These are phyloP conservation scores for Myriosclerotinia duriaeana DNA, from an alignment of 2,329 filamentous ascomycete genomes.

Conservation along the genomic window DNA sequence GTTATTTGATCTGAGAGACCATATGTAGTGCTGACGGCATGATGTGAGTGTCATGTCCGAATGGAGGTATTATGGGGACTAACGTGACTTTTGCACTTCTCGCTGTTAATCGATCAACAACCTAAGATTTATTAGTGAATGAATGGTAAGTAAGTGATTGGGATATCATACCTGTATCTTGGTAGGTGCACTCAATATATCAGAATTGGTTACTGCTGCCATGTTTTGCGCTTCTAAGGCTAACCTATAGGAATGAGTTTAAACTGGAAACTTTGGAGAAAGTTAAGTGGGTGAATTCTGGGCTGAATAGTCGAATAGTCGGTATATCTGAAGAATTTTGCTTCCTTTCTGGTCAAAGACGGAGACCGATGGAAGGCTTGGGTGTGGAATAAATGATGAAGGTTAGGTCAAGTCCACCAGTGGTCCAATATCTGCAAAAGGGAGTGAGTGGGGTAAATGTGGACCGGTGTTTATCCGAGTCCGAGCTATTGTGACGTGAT, in stretches of 20 bases:
- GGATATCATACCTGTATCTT: conserved; percentile 18
- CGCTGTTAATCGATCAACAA: conserved; percentile 13
- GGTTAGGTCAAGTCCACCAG: not conserved
- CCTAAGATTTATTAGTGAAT: conserved; percentile 2
- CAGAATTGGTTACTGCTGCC: conserved; percentile 25
- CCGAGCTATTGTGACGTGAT: not conserved
- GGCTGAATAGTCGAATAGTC: not conserved
- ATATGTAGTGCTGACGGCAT: conserved; percentile 27
- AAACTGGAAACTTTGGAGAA: not conserved
- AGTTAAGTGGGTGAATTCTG: not conserved
- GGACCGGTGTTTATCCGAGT: conserved; percentile 15
- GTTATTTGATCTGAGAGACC: conserved; percentile 37
- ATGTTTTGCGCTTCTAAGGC: conserved; percentile 8
- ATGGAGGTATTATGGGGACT: not conserved
- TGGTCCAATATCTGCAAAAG: not conserved
- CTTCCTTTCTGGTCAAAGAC: not conserved
- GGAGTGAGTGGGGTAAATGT: not conserved
- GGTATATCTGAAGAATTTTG: not conserved
- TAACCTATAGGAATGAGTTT: not conserved
- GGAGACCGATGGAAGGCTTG: not conserved
- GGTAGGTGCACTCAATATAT: conserved; percentile 16
- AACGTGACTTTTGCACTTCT: conserved; percentile 11
- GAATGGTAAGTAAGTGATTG: not conserved
- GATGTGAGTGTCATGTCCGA: conserved; percentile 21
- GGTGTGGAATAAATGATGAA: not conserved